A percentile compares a stretch with the other conserved stretches of the same genome.
These are phyloP conservation scores for Hevea brasiliensis DNA, from an alignment of 345 rosid species.

Conservation along the genomic window DNA sequence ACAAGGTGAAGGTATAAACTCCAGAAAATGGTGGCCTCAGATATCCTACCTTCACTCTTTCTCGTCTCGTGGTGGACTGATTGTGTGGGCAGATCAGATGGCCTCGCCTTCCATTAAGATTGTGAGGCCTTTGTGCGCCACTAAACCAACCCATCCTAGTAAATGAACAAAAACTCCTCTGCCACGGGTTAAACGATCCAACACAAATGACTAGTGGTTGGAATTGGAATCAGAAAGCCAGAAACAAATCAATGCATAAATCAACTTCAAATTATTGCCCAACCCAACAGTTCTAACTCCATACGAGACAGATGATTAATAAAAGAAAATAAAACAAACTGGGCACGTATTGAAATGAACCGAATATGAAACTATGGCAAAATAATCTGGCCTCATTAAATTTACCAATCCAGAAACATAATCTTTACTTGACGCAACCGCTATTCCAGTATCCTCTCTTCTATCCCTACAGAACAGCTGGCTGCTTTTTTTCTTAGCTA, in stretches of 20 bases:
- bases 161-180: not conserved
- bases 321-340: no score
- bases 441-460: not conserved
- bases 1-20: not conserved
- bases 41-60: constrained; percentile 16
- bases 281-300: no score
- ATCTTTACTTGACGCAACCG: not conserved
- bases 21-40: constrained; percentile 28
- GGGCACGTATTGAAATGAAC: no score
- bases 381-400: constrained; percentile 5
- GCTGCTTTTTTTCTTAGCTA: constrained; percentile 36
- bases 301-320: no score
- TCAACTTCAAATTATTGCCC: no score
- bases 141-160: not conserved
- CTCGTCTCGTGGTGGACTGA: not conserved
- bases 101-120: not conserved
- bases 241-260: no score
- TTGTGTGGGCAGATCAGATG: constrained; percentile 10
- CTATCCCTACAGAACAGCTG: constrained; percentile 49
- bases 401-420: not conserved
- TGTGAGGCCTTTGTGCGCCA: not conserved
- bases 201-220: no score
- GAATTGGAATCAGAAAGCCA: no score
- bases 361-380: not conserved
- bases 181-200: no score